Percentiles rank a stretch among this genome's conserved stretches.
These are phyloP conservation scores for Cymbopogon flexuosus DNA, from an alignment of 202 grass and related monocot genomes.

Conservation along the genomic window DNA sequence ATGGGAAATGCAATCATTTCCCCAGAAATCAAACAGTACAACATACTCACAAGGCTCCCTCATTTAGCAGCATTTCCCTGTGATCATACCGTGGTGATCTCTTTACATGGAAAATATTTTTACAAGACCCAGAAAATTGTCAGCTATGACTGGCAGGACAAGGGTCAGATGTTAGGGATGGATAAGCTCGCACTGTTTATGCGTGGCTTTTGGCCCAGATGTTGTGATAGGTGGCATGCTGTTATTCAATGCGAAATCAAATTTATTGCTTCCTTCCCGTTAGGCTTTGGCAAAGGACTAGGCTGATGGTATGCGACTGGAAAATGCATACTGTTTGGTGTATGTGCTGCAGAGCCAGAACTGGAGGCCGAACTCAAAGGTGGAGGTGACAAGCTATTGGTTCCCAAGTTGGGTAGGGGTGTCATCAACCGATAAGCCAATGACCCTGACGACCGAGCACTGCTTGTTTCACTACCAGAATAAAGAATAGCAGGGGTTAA, in stretches of 20 bases:
- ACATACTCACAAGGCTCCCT: slow-evolving; percentile 18
- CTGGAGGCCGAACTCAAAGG: slow-evolving; percentile 38
- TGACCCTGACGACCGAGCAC: slow-evolving; percentile 24
- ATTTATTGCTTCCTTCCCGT: slow-evolving; percentile 37
- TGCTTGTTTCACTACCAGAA: slow-evolving; percentile 37
- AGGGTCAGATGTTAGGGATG: slow-evolving; percentile 13
- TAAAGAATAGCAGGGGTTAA: neutral
- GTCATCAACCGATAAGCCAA: slow-evolving; percentile 18
- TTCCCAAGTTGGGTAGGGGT: slow-evolving; percentile 27
- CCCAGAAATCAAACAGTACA: slow-evolving; percentile 32
- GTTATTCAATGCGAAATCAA: slow-evolving; percentile 28
- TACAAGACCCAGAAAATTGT: slow-evolving; percentile 4
- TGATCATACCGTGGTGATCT: neutral
- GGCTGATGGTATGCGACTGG: slow-evolving; percentile 31
- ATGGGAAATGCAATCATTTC: slow-evolving; percentile 28
- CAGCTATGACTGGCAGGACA: neutral
- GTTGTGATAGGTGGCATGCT: neutral
- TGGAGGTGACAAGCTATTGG: slow-evolving; percentile 34
- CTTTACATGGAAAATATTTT: slow-evolving; percentile 22
- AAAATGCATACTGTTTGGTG: slow-evolving; percentile 33
- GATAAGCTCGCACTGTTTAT: neutral
- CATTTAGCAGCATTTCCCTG: neutral
- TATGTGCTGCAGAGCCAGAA: slow-evolving; percentile 41
- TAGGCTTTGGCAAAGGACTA: slow-evolving; percentile 44
- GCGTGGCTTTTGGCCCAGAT: slow-evolving; percentile 1